Evolutionary conservation across 2,329 filamentous ascomycete genomes (phyloP).

Genomic region (Apiospora sp.): DNA sequence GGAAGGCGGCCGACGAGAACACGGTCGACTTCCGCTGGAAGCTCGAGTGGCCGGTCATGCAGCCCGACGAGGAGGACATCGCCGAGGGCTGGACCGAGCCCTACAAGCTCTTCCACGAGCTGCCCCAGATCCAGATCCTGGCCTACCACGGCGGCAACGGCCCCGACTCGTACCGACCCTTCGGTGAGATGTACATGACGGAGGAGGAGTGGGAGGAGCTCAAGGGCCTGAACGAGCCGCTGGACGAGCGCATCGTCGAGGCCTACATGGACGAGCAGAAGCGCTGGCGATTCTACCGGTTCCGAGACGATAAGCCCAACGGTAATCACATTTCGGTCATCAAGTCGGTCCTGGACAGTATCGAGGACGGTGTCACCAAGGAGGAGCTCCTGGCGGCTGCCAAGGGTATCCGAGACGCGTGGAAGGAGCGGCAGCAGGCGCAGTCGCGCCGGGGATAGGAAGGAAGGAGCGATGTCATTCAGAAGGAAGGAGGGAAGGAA

Average conservation of each 20-base stretch:
- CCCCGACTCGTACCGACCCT: slow-evolving; percentile 66
- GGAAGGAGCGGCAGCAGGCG: slow-evolving; percentile 69
- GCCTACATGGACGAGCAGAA: slow-evolving; percentile 80
- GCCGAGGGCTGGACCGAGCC: slow-evolving; percentile 69
- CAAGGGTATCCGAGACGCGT: slow-evolving; percentile 76
- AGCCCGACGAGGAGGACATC: slow-evolving; percentile 72
- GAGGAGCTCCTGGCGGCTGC: slow-evolving; percentile 78
- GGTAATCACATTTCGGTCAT: slow-evolving; percentile 90
- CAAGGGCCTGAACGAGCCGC: slow-evolving; percentile 74
- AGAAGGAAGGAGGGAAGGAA: neutral
- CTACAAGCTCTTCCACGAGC: slow-evolving; percentile 80
- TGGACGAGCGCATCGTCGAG: slow-evolving; percentile 91
- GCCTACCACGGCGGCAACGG: slow-evolving; percentile 69
- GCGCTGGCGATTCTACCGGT: slow-evolving; percentile 86
- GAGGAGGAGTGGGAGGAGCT: slow-evolving; percentile 84
- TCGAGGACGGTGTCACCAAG: slow-evolving; percentile 84
- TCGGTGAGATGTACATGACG: slow-evolving; percentile 73
- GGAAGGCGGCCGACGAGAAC: slow-evolving; percentile 96
- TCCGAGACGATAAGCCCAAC: slow-evolving; percentile 91
- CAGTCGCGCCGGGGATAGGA: neutral
- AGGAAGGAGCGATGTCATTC: neutral
- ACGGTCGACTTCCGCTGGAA: slow-evolving; percentile 89
- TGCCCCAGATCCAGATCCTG: slow-evolving; percentile 77
- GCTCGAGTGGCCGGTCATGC: slow-evolving; percentile 76
- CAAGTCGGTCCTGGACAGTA: slow-evolving; percentile 86